phyloP scores from a whole-genome alignment of 768 basidiomycete genomes.

The Suillus ampliporus region DNA sequence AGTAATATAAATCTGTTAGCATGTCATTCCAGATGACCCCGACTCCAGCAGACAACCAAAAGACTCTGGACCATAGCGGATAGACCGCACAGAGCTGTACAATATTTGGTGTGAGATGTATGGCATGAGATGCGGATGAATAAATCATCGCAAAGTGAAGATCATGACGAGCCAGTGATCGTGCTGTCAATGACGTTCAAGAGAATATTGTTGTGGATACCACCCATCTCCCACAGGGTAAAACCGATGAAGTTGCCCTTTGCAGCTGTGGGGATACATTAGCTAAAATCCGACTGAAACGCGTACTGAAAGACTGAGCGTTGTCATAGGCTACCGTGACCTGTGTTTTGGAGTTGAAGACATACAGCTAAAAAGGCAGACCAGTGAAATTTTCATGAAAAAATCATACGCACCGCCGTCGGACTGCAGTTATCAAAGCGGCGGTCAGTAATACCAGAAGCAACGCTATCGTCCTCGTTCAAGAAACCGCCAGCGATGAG shows the following conservation, averaged over 20 bases:
- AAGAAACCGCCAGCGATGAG: slow-evolving; percentile 63
- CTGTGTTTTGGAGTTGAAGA: slow-evolving; percentile 60
- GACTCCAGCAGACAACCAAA: neutral
- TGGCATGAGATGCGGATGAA: slow-evolving; percentile 1
- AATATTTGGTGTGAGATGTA: slow-evolving; percentile 15
- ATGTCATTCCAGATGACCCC: neutral
- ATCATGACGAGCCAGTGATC: slow-evolving; percentile 22
- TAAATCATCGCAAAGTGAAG: slow-evolving; percentile 14
- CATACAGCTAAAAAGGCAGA: slow-evolving; percentile 61
- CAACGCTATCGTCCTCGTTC: slow-evolving; percentile 51
- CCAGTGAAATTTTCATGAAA: neutral
- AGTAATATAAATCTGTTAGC: too few species aligned
- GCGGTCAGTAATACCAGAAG: slow-evolving; percentile 53
- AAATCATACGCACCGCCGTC: slow-evolving; percentile 56
- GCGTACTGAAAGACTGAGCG: slow-evolving; percentile 57
- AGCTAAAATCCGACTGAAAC: neutral
- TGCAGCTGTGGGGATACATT: slow-evolving; percentile 35
- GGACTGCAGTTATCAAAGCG: too few species aligned
- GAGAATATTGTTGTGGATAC: slow-evolving; percentile 46
- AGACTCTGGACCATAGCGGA: neutral
- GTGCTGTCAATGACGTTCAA: slow-evolving; percentile 32
- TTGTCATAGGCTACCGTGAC: slow-evolving; percentile 73
- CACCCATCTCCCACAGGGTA: slow-evolving; percentile 51
- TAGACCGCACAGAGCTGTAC: slow-evolving; percentile 1
- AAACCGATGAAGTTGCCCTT: slow-evolving; percentile 55